Evolutionary conservation across 2,329 filamentous ascomycete genomes (phyloP).

Genomic region (Apiospora marii): DNA sequence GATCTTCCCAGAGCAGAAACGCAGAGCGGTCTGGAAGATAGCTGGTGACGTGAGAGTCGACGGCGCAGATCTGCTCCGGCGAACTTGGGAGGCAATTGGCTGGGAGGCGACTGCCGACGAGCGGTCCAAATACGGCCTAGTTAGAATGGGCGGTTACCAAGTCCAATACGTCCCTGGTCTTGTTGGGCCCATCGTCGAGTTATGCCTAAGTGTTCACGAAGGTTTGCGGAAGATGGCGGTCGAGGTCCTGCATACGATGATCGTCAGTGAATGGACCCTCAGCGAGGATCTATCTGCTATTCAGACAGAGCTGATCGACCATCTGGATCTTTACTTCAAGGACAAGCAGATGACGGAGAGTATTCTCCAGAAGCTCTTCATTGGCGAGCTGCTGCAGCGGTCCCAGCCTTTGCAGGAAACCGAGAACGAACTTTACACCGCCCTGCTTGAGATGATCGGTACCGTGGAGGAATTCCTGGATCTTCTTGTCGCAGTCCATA

Average conservation of each 20-base stretch:
- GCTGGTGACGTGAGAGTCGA: constrained; percentile 94
- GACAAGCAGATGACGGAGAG: constrained; percentile 86
- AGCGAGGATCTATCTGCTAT: constrained; percentile 91
- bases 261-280: constrained; percentile 96
- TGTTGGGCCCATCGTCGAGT: constrained; percentile 88
- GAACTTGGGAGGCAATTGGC: constrained; percentile 93
- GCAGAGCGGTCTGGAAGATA: constrained; percentile 97
- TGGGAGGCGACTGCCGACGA: constrained; percentile 92
- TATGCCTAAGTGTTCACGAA: constrained; percentile 95
- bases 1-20: constrained; percentile 96
- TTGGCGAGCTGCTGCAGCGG: constrained; percentile 81
- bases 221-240: constrained; percentile 89
- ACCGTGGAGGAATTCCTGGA: constrained; percentile 92
- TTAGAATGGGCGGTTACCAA: constrained; percentile 93
- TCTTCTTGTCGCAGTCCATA: constrained; percentile 88
- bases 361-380: constrained; percentile 90
- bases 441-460: constrained; percentile 79
- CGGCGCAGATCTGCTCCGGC: constrained; percentile 83
- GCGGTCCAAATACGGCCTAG: constrained; percentile 76
- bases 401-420: constrained; percentile 77
- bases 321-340: constrained; percentile 89
- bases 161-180: constrained; percentile 96
- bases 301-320: constrained; percentile 96
- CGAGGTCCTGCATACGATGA: constrained; percentile 96
- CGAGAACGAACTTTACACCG: constrained; percentile 73